Evolutionary conservation across 1,284 basidiomycete species (phyloP).

Genomic region (Cutaneotrichosporon arboriforme): DNA sequence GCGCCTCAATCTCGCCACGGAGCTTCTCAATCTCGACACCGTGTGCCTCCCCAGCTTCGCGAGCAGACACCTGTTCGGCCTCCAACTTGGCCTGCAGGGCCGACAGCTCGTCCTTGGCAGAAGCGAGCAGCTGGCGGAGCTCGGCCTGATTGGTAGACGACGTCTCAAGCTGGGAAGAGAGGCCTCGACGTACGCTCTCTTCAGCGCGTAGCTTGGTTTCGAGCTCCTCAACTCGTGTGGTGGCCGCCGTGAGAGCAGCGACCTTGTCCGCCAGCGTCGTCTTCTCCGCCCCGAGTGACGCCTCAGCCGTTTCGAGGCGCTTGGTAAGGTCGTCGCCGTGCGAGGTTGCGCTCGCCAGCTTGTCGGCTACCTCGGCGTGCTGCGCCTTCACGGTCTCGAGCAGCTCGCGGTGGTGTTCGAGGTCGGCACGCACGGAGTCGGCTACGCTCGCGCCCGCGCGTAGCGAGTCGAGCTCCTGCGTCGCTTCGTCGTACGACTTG

Average conservation of each 20-base stretch:
- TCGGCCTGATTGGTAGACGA: too few species aligned
- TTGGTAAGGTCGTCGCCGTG: conserved; percentile 6
- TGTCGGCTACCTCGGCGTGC: conserved; percentile 5
- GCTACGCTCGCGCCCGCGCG: conserved; percentile 19
- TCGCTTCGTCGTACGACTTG: not conserved
- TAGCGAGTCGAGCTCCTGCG: conserved; percentile 15
- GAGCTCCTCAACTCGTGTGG: conserved; percentile 10
- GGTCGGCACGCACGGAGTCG: conserved; percentile 11
- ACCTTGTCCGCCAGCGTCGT: not conserved
- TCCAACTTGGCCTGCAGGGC: not conserved
- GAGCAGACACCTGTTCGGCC: not conserved
- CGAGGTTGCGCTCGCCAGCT: not conserved
- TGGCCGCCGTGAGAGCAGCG: conserved; percentile 2
- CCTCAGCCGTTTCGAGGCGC: conserved; percentile 9
- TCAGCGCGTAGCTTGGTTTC: conserved; percentile 1
- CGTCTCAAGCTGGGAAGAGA: not conserved
- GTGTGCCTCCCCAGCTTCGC: not conserved
- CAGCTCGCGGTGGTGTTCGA: conserved; percentile 4
- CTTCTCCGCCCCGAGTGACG: conserved; percentile 1
- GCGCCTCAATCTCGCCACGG: not conserved
- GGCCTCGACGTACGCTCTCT: not conserved
- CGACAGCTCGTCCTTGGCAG: conserved; percentile 6
- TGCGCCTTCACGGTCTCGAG: conserved; percentile 8
- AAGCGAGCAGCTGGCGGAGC: too few species aligned
- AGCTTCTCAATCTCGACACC: not conserved